A percentile compares a stretch with the other conserved stretches of the same genome.
Conservation (phyloP, 108 stramenopile genomes). For the Nannochloropsis salina region DNA sequence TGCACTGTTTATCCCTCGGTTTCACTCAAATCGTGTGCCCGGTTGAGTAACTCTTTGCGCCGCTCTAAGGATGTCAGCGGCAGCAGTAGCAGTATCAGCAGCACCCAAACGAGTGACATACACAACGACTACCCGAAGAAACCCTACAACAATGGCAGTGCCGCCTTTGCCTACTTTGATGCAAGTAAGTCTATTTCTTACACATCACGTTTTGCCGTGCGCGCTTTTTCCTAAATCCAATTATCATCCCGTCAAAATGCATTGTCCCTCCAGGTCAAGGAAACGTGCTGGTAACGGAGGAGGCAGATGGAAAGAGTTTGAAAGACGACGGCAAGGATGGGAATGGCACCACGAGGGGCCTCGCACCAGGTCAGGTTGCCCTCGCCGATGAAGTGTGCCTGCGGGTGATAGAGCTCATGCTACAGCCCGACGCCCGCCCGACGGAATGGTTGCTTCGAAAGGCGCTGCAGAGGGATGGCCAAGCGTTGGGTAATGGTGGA, state of each 20-base stretch:
- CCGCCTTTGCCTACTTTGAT: too few species aligned
- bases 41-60: background rate
- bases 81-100: background rate
- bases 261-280: too few species aligned
- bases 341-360: background rate
- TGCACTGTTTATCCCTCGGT: too few species aligned
- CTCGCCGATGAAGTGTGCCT: background rate
- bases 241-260: too few species aligned
- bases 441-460: background rate
- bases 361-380: background rate
- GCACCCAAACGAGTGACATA: background rate
- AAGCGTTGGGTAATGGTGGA: background rate
- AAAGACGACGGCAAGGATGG: background rate
- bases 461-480: constrained; percentile 4
- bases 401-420: background rate
- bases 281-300: background rate
- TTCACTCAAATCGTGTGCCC: background rate
- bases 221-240: too few species aligned
- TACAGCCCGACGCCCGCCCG: background rate
- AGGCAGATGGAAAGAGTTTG: background rate
- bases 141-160: too few species aligned
- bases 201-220: too few species aligned
- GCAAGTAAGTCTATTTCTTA: too few species aligned
- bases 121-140: too few species aligned
- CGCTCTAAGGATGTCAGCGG: background rate